These are phyloP conservation scores for Colletotrichum sp. DNA, from an alignment of 2,329 filamentous ascomycete genomes.

Conservation along the genomic window DNA sequence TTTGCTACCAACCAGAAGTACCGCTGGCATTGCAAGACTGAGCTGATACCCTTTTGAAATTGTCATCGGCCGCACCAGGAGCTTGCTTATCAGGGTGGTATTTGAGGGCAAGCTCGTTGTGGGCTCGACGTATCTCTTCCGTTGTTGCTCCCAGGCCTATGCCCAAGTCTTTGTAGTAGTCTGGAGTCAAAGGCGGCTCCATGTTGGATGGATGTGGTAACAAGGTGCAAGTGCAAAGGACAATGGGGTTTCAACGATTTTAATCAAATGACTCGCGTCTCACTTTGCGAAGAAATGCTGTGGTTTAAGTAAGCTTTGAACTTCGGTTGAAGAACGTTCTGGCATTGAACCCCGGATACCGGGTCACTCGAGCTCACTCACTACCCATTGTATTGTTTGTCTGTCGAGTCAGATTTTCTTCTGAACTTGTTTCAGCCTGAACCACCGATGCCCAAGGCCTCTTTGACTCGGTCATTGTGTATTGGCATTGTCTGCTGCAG, in stretches of 20 bases:
- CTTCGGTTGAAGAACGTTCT: not conserved
- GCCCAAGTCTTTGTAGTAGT: not conserved
- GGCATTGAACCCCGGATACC: not conserved
- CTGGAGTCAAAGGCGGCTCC: not conserved
- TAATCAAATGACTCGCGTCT: not conserved
- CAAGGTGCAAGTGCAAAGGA: not conserved
- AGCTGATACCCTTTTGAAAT: not conserved
- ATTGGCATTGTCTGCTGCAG: not conserved
- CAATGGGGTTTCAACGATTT: fast-evolving
- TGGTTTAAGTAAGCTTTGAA: not conserved
- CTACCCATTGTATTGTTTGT: fast-evolving
- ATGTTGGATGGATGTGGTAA: not conserved
- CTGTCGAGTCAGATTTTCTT: not conserved
- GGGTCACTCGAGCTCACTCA: not conserved
- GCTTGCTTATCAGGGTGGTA: not conserved
- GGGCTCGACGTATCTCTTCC: not conserved
- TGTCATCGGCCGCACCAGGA: too few species aligned
- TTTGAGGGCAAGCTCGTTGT: not conserved
- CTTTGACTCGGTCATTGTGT: not conserved
- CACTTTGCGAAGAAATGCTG: not conserved
- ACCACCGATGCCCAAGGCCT: not conserved
- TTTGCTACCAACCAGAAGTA: fast-evolving
- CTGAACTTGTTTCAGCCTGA: fast-evolving
- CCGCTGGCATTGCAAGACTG: not conserved
- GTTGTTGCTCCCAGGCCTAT: not conserved